Base-by-base conservation (phyloP, 2,329 filamentous ascomycete genomes). In the Blastomyces emzantsi region DNA sequence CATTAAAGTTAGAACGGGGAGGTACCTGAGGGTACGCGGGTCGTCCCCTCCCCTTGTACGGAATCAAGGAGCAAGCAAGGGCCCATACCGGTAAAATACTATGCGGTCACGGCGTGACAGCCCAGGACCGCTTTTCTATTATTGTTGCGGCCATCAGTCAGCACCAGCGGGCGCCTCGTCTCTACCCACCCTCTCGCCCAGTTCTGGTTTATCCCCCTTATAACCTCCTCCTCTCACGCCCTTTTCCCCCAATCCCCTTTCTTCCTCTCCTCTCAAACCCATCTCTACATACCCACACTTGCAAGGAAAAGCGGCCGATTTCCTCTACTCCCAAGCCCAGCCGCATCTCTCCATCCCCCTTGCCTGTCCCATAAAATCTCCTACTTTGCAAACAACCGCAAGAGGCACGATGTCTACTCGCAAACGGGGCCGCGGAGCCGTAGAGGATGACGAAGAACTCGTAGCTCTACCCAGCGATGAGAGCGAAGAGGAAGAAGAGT, bases 361-460 rank as follows among this genome's bases (percentile, higher is more conserved):
- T 36, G 2, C 25, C 41, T 25, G 2, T 15, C 22, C 25, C 57
- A 25, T 13, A 8, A 45, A 45, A 30, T 28, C 57, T 60, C 57
- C 8, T 28, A 22, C 33, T 9, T 57, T 19, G n/a, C 36, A 41
- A 33, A n/a, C 52, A 55, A 19, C 39, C 51, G 2, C 19, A 45
- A 30, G 51, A 8, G n/a, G 43, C 61, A 73, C 63, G 43, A 81
- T 80, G 79, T 73, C 77, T 28, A 79, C 79, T 67, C 77, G 79
- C 70, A 80, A 79, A 70, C 79, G 81, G 76, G 78, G 79, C 73
- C 77, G 78, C 66, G 79, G 81, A 39, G 73, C 77, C 25, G 78
- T 80, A 60, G 79, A 80, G 47, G 78, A 25, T 51, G 22, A 75
- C 63, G 76, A 78, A 62, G 76, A 80, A 67, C 74, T 82, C 4